Conservation (phyloP, 73 alveolate genomes). For the Tetrahymena thermophila region DNA sequence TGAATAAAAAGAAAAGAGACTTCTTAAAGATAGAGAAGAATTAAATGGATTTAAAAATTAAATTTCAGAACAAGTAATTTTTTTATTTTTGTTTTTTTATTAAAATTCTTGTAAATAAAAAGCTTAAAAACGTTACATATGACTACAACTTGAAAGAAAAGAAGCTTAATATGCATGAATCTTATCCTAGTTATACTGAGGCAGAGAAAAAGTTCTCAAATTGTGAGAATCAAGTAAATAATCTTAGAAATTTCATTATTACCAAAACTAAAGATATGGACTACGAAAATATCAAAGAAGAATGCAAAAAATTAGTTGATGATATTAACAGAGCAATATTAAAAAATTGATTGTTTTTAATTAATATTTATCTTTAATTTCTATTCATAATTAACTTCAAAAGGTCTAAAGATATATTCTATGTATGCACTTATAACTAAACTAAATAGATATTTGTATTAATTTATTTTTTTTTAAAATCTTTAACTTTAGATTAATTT, state of each 20-base stretch:
- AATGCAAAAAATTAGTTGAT: constrained; percentile 55
- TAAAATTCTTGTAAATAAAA: constrained; percentile 27
- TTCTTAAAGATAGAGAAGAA: constrained; percentile 38
- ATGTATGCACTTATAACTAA: too few relatives aligned
- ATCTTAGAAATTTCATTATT: constrained; percentile 67
- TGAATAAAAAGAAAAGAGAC: constrained; percentile 55
- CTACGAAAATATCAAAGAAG: constrained; percentile 52
- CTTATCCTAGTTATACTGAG: constrained; percentile 42
- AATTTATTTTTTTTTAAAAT: too few relatives aligned
- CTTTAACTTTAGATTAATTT: too few relatives aligned
- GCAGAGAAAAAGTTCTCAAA: constrained; percentile 62
- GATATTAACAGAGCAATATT: constrained; percentile 51
- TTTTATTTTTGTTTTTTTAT: neutral
- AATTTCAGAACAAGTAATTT: constrained; percentile 16
- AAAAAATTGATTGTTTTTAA: neutral
- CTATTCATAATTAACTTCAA: too few relatives aligned
- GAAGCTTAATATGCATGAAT: constrained; percentile 40
- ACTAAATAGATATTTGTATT: too few relatives aligned
- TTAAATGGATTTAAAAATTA: constrained; percentile 40
- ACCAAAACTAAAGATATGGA: constrained; percentile 79
- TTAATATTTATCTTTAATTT: too few relatives aligned
- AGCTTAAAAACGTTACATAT: constrained; percentile 54
- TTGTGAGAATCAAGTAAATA: constrained; percentile 56
- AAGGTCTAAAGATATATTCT: too few relatives aligned
- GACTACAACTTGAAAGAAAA: constrained; percentile 44